Base-by-base conservation (phyloP, 331 rosid genomes). In the Malus hybrid region DNA sequence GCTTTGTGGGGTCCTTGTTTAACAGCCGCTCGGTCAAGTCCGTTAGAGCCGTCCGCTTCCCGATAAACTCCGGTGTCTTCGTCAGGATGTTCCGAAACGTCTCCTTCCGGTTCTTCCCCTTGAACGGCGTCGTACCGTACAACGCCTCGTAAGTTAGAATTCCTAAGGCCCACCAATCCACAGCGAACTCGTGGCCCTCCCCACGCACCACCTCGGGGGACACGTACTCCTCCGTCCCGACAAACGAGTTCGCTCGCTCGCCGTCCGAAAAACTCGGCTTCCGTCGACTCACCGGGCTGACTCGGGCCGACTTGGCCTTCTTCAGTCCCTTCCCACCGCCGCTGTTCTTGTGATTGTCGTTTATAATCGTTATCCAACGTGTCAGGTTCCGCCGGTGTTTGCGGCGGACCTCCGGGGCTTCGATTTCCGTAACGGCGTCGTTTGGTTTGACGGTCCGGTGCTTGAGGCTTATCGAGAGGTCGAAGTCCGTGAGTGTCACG, bases 111-210 rank as follows among this genome's bases (percentile, higher is more conserved):
- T 65, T 86, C 84, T 75, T 89, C 15, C 97, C 97, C 78, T 94
- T 94, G n/a, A 94, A 92, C 85, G 99, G 97, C 71, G 99, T 94
- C 88, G 77, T 78, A 0, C 97, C 99, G 32, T 90, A 92, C 4
- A 92, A 3, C 90, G 91, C 86, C 91, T 94, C 97, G 87, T 89
- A 89, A 1, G 86, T 79, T 9, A 94, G 67, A 3, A 94, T 81
- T 4, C 99, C 99, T 0, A 94, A 73, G 62, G 92, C 97, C 99
- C 99, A 94, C 96, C 96, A 94, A 56, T 94, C 99, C 1, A 94
- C 99, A n/a, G 97, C 87, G 75, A 94, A 94, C 79, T 90, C 99
- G 76, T 94, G 99, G 0, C 99, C 99, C 1, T 92, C 97, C 4
- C 97, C 99, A 4, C 96, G 85, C 0, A 94, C 84, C 2, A 94